Evolutionary conservation across 169 alveolate species (phyloP), one percentile per base, ranked within the genome.

Genomic region (Eimeria sp.): DNA sequence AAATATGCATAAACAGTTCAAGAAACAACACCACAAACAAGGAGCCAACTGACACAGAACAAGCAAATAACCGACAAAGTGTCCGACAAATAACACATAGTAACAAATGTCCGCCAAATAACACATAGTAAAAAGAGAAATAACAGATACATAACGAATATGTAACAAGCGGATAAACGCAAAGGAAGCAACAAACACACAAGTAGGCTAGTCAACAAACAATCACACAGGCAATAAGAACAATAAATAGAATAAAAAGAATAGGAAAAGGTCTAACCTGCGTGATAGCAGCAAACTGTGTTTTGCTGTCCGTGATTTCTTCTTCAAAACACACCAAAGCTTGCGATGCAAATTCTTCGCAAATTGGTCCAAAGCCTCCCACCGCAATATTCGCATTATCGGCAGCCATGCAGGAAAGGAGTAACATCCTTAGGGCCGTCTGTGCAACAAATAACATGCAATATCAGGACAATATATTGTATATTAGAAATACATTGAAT

Each of bases 311-410:
- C 11, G 96, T 87, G 2, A 97, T 80, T 88, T 97, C 98, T 61
- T 97, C 98, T 47, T 97, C 97, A 78, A 93, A 97, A 61, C 98
- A 97, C 45, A 97, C 98, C 43, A 97, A 65, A 7, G 97, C 96
- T 43, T 97, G 98, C 22, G 95, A 95, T 30, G 95, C 57, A 72
- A 95, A 97, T 90, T 97, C 98, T 73, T 94, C 90, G 86, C 97
- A 92, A 73, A 97, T 97, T 30, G 98, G 96, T 82, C 94, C 98
- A 87, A 72, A 93, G 47, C 91, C 87, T 45, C 95, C 95, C 10
- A 94, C 78, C 0, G 78, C 61, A 5, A 27, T 75, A 47, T 88
- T 72, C 40, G 58, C 58, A 7, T 51, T 51, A 7, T 51, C 58
- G 5, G 58, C 11, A 7, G 58, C 58, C 11, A 51, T 47, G 9